Percentiles rank a stretch among this genome's conserved stretches.
Evolutionary conservation across 768 basidiomycete species (phyloP).

Genomic region (Rhizopogon sp.): DNA sequence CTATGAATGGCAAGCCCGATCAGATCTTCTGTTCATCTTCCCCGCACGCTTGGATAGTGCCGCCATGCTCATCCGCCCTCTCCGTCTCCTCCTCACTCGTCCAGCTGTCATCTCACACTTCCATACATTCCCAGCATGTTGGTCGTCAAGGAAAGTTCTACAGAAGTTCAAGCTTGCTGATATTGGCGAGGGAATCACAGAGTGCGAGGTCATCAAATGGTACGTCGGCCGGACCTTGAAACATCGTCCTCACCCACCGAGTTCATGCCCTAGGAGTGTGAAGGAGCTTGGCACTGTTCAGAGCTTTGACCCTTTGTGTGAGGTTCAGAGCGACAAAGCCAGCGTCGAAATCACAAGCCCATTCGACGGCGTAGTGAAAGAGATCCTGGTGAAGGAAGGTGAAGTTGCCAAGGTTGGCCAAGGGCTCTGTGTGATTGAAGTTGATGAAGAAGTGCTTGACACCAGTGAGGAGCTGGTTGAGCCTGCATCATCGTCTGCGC

Average conservation of each 20-base stretch:
- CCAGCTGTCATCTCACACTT: slow-evolving; percentile 29
- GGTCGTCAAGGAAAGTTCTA: slow-evolving; percentile 31
- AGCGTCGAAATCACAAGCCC: slow-evolving; percentile 89
- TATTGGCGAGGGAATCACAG: slow-evolving; percentile 89
- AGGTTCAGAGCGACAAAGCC: slow-evolving; percentile 88
- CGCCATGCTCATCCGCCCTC: slow-evolving; percentile 6
- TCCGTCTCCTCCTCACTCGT: slow-evolving; percentile 20
- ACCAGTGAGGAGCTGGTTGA: slow-evolving; percentile 13
- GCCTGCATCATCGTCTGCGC: not conserved
- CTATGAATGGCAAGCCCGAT: not conserved
- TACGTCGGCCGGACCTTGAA: slow-evolving; percentile 36
- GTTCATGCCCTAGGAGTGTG: slow-evolving; percentile 48
- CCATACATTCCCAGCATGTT: slow-evolving; percentile 28
- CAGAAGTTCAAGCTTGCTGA: slow-evolving; percentile 76
- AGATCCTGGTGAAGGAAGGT: slow-evolving; percentile 74
- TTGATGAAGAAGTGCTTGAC: slow-evolving; percentile 51
- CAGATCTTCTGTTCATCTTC: slow-evolving; percentile 3
- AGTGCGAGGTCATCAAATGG: slow-evolving; percentile 88
- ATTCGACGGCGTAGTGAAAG: slow-evolving; percentile 69
- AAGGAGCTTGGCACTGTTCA: slow-evolving; percentile 45
- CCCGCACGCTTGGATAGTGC: not conserved
- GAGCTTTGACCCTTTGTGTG: slow-evolving; percentile 71
- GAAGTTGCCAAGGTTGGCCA: slow-evolving; percentile 80
- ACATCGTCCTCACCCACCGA: not conserved
- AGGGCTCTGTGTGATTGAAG: slow-evolving; percentile 75